A percentile compares a stretch with the other conserved stretches of the same genome.
Evolutionary conservation across 345 rosid species (phyloP).

Genomic region (Psidium friedrichsthalianum): DNA sequence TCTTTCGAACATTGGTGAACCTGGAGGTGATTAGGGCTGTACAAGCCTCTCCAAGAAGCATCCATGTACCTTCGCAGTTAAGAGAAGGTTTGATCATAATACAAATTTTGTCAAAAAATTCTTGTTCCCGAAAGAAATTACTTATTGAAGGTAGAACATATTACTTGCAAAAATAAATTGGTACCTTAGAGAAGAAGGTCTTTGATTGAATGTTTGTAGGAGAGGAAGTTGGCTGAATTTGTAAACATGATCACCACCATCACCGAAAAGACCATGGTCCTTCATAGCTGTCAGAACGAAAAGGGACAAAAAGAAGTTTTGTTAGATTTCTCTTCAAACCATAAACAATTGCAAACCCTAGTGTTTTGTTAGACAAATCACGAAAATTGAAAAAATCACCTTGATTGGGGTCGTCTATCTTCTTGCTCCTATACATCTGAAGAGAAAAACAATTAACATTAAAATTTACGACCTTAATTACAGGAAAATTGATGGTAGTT

Average conservation of each 20-base stretch:
- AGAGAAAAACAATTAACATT: neutral
- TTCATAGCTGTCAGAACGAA: conserved; percentile 5
- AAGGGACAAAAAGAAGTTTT: neutral
- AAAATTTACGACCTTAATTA: neutral
- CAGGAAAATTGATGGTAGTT: neutral
- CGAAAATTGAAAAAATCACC: conserved; percentile 9
- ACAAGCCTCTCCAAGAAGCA: conserved; percentile 5
- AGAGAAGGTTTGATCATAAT: neutral
- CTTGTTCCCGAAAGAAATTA: neutral
- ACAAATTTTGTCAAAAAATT: neutral
- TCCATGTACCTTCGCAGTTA: neutral
- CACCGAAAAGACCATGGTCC: conserved; percentile 40
- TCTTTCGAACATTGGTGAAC: neutral
- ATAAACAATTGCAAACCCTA: conserved; percentile 17
- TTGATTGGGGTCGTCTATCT: conserved; percentile 31
- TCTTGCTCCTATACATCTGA: conserved; percentile 50
- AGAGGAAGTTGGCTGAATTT: conserved; percentile 54
- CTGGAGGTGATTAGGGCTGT: neutral
- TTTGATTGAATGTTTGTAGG: conserved; percentile 43
- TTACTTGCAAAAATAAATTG: neutral
- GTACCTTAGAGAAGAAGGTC: conserved; percentile 27
- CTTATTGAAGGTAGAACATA: neutral
- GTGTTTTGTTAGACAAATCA: neutral
- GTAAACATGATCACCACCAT: conserved; percentile 32
- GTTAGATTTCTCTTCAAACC: neutral